Conservation (phyloP, 1,284 basidiomycete species). For the Austroboletus niveus region DNA sequence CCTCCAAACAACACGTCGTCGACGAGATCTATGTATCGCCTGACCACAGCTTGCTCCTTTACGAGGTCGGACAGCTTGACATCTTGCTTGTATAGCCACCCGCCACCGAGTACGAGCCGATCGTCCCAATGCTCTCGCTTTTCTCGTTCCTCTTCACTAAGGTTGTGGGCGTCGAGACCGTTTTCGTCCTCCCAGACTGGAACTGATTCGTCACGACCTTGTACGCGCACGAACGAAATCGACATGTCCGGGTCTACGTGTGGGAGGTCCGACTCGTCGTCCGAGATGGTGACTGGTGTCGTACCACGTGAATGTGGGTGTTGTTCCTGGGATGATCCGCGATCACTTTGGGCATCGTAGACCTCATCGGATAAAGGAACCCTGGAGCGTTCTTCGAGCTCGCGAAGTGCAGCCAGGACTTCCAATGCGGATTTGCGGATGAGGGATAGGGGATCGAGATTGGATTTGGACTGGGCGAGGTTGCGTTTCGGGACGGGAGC, state of each 20-base stretch:
- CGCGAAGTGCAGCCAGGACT: conserved; percentile 69
- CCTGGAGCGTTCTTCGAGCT: conserved; percentile 64
- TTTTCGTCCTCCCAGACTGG: conserved; percentile 79
- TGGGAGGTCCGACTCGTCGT: conserved; percentile 40
- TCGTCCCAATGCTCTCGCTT: conserved; percentile 77
- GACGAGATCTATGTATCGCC: conserved; percentile 66
- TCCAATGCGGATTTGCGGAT: conserved; percentile 75
- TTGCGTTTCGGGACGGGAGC: conserved; percentile 37
- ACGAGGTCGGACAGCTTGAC: conserved; percentile 52
- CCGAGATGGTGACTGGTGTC: conserved; percentile 44
- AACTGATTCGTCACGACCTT: conserved; percentile 60
- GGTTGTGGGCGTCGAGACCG: conserved; percentile 37
- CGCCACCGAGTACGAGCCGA: conserved; percentile 68
- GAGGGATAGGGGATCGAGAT: conserved; percentile 60
- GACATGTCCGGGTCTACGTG: conserved; percentile 53
- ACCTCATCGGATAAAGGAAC: conserved; percentile 69
- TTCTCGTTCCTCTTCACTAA: conserved; percentile 48
- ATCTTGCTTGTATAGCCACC: conserved; percentile 76
- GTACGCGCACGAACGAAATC: conserved; percentile 67
- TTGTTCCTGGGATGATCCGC: conserved; percentile 41
- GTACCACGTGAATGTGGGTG: conserved; percentile 41
- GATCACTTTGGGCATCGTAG: conserved; percentile 73
- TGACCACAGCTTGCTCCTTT: conserved; percentile 57
- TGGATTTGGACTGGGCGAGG: conserved; percentile 24
- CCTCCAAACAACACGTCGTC: conserved; percentile 72